Percentiles rank a stretch among this genome's conserved stretches.
Evolutionary conservation across 257 asterid species (phyloP).

Genomic region (Nicotiana attenuata): DNA sequence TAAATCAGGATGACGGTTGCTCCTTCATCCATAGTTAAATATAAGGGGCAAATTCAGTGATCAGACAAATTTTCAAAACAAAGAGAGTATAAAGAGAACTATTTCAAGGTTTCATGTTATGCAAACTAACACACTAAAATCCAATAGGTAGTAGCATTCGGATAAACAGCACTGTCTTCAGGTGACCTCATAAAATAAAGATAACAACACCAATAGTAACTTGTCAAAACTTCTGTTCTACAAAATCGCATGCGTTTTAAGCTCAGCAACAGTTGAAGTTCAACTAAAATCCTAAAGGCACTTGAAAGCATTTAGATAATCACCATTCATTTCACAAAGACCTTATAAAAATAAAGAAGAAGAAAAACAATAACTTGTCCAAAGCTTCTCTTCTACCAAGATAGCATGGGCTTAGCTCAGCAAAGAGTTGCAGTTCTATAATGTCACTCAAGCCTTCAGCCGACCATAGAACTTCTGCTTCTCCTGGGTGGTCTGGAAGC

Average conservation of each 20-base stretch:
- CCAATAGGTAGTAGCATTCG: neutral
- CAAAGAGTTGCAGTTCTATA: neutral
- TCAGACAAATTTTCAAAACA: neutral
- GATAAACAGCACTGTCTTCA: neutral
- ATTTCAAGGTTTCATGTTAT: no score
- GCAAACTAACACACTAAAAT: neutral
- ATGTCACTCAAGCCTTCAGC: constrained; percentile 30
- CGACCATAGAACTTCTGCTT: constrained; percentile 43
- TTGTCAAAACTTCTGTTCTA: neutral
- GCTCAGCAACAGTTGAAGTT: neutral
- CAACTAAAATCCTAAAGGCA: neutral
- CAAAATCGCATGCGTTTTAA: neutral
- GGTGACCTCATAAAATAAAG: neutral
- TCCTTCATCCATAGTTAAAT: neutral
- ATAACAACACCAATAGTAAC: neutral
- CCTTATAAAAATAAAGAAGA: neutral
- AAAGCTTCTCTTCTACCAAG: neutral
- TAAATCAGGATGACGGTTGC: neutral
- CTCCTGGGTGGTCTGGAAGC: constrained; percentile 50
- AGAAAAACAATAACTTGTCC: neutral
- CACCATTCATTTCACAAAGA: neutral
- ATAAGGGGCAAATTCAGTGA: neutral
- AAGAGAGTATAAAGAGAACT: neutral
- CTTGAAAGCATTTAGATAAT: neutral
- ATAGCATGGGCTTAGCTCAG: neutral